Percentiles rank a stretch among this genome's conserved stretches.
phyloP scores from a whole-genome alignment of 2,329 filamentous ascomycete genomes.

The Sporothrix mexicana region DNA sequence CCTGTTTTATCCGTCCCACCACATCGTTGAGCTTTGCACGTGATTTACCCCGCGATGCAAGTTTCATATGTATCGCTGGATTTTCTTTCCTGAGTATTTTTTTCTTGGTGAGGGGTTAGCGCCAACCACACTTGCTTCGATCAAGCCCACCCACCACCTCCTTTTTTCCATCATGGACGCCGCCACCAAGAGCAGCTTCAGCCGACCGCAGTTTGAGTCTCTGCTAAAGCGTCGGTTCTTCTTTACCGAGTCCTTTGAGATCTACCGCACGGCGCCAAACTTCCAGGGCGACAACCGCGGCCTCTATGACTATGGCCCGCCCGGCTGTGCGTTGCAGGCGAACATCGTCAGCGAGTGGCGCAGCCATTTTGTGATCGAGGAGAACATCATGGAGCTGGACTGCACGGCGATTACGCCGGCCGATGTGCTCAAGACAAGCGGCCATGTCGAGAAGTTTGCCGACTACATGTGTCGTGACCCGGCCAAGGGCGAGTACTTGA shows the following conservation, averaged over 20 bases:
- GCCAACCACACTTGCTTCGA: no score
- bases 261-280: conserved; percentile 59
- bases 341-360: conserved; percentile 89
- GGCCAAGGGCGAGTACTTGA: conserved; percentile 94
- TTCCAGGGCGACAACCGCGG: conserved; percentile 73
- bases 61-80: no score
- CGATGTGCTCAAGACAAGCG: conserved; percentile 91
- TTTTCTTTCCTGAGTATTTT: no score
- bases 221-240: conserved; percentile 89
- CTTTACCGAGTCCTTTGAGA: conserved; percentile 94
- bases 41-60: no score
- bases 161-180: no score
- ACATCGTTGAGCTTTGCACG: no score
- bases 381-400: conserved; percentile 95
- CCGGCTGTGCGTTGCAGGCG: conserved; percentile 82
- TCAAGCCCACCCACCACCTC: no score
- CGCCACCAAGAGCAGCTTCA: no score
- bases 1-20: no score
- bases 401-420: conserved; percentile 93
- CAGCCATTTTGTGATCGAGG: conserved; percentile 90
- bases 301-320: conserved; percentile 92
- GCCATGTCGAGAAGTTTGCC: conserved; percentile 96
- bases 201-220: conserved; percentile 59
- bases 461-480: conserved; percentile 99
- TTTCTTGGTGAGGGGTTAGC: no score